Percentiles rank a stretch among this genome's conserved stretches.
Conservation (phyloP, 1,284 basidiomycete genomes). For the Waitea zeae region DNA sequence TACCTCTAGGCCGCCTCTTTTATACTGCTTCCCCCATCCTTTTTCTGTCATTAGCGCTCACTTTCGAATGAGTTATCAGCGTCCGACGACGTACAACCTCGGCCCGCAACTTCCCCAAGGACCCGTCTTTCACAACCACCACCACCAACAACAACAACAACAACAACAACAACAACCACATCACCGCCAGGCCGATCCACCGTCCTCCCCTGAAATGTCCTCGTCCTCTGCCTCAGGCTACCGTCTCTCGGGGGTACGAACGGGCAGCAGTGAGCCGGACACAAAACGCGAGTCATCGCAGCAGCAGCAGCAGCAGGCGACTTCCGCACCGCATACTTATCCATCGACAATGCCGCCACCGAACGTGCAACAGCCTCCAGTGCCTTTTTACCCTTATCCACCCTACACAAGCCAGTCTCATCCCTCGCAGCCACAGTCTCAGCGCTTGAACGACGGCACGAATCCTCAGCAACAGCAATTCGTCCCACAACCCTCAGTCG, state of each 20-base stretch:
- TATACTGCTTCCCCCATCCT: too few relatives aligned
- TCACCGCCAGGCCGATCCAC: too few relatives aligned
- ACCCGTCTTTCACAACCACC: neutral
- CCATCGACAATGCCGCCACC: neutral
- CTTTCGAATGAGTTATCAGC: too few relatives aligned
- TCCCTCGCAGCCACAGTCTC: neutral
- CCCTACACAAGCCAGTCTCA: neutral
- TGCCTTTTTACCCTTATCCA: neutral
- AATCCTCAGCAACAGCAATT: neutral
- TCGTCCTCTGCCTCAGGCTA: too few relatives aligned
- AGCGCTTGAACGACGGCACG: neutral
- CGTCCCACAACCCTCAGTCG: neutral
- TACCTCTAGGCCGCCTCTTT: too few relatives aligned
- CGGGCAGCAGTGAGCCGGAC: neutral
- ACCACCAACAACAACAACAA: neutral
- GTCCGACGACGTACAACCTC: too few relatives aligned
- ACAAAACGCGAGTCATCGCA: neutral
- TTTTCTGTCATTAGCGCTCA: too few relatives aligned
- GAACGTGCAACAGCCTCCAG: neutral
- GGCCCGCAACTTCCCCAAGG: neutral
- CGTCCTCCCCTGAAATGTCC: too few relatives aligned
- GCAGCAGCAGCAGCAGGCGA: too few relatives aligned
- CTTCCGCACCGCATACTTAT: neutral
- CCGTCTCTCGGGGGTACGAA: neutral
- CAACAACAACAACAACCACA: neutral